Evolutionary conservation across 129 eudicot genomes (phyloP), one percentile per base, ranked within the genome.

Genomic region (Tagetes erecta): DNA sequence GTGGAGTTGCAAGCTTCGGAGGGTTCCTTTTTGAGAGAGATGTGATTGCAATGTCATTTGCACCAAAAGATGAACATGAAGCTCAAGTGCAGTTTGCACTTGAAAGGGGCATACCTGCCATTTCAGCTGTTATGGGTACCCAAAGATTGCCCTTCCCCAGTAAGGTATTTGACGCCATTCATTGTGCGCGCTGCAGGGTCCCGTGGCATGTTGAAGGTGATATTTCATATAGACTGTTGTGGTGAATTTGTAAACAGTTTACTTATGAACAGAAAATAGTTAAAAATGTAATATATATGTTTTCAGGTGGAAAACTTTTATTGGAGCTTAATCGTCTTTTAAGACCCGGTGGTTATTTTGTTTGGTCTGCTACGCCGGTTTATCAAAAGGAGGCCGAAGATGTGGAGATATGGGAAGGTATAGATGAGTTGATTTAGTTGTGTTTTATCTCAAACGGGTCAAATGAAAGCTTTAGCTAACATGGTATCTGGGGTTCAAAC

Each of bases 281-380:
- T 67, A 38, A 35, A 38, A 71, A 62, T 38, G 47, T 12, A 3
- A 46, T 76, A 13, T 59, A 1, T 69, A 12, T 71, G 14, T 62
- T 49, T 62, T 67, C 80, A 86, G 91, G 91, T 6, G 91, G 91
- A 57, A 86, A 86, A 74, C 88, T 86, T 59, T 80, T 86, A 33
- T 78, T 86, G 51, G 91, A 83, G 78, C 82, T 86, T 14, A 83
- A 86, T 45, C 91, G 91, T 55, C 55, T 86, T 11, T 76, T 86
- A 62, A 68, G 91, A 13, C 91, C 91, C 3, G 91, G 91, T 60
- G 88, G 91, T 46, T 86, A 73, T 73, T 86, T 86, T 71, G 80
- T 86, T 66, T 86, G 91, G 91, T 86, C 91, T 78, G 88, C 91
- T 63, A 86, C 88, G 3, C 91, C 91, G 8, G 84, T 86, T 64